Percentiles rank a stretch among this genome's conserved stretches.
These are phyloP conservation scores for Cladosporium sp. DNA, from an alignment of 2,329 filamentous ascomycete genomes.

Conservation along the genomic window DNA sequence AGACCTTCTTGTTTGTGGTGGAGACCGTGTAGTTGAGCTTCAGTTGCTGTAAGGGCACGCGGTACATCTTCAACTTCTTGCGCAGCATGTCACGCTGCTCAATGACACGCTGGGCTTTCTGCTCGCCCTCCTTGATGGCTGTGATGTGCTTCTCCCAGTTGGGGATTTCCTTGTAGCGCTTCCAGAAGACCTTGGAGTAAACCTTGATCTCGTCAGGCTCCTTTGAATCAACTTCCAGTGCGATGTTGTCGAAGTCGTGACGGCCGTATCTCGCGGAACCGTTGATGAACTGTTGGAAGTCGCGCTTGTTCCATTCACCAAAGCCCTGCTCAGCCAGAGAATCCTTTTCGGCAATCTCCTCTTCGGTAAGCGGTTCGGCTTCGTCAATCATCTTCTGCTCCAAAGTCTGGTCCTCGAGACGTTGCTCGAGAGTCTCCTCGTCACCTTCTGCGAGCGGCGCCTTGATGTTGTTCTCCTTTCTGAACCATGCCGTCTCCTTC, in stretches of 20 bases:
- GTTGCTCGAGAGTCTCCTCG: conserved; percentile 78
- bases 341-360: conserved; percentile 83
- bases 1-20: conserved; percentile 99
- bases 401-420: conserved; percentile 78
- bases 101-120: conserved; percentile 80
- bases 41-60: conserved; percentile 94
- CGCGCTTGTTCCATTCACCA: conserved; percentile 89
- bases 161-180: conserved; percentile 82
- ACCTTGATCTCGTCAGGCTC: conserved; percentile 75
- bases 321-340: conserved; percentile 79
- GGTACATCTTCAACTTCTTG: conserved; percentile 94
- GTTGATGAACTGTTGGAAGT: conserved; percentile 98
- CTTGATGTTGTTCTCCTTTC: conserved; percentile 95
- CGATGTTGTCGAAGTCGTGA: conserved; percentile 76
- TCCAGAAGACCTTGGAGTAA: conserved; percentile 95
- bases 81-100: conserved; percentile 89
- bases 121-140: conserved; percentile 88
- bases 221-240: conserved; percentile 89
- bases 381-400: conserved; percentile 93
- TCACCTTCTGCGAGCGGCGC: conserved; percentile 82
- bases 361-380: conserved; percentile 79
- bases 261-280: conserved; percentile 90
- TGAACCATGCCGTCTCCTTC: conserved; percentile 89
- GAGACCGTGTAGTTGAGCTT: conserved; percentile 99
- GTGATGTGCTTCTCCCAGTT: conserved; percentile 87